These are phyloP conservation scores for Candida piceae DNA, from an alignment of 805 yeast genomes.

Conservation along the genomic window DNA sequence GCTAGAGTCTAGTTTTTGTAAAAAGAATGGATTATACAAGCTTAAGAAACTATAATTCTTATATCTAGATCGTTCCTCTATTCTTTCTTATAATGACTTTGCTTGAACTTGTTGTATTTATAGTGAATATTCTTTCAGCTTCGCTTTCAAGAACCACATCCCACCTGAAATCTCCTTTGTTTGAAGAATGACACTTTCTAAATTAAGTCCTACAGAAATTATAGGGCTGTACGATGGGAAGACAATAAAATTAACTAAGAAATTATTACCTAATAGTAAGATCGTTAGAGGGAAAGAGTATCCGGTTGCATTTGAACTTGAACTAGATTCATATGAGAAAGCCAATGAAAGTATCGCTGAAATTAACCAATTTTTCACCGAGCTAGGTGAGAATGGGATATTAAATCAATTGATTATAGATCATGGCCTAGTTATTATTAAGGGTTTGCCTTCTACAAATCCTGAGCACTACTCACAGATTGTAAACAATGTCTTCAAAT, in stretches of 20 bases:
- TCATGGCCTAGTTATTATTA: slow-evolving; percentile 11
- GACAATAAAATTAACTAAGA: slow-evolving; percentile 2
- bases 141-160: too few relatives aligned
- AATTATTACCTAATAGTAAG: background rate
- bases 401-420: slow-evolving; percentile 7
- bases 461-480: slow-evolving; percentile 9
- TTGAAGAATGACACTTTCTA: too few relatives aligned
- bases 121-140: too few relatives aligned
- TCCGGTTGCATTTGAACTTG: slow-evolving; percentile 1
- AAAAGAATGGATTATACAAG: too few relatives aligned
- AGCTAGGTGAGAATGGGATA: slow-evolving; percentile 5
- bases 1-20: too few relatives aligned
- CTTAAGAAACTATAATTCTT: too few relatives aligned
- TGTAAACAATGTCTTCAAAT: slow-evolving; percentile 5
- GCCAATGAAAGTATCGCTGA: background rate
- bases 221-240: slow-evolving; percentile 3
- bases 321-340: background rate
- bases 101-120: too few relatives aligned
- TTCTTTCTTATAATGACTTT: too few relatives aligned
- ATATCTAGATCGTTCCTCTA: too few relatives aligned
- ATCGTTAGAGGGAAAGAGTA: slow-evolving; percentile 8
- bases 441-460: slow-evolving; percentile 5
- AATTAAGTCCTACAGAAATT: slow-evolving; percentile 7
- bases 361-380: slow-evolving; percentile 7
- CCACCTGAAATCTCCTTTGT: too few relatives aligned